Evolutionary conservation across 345 rosid species (phyloP).

Genomic region (Euclidium syriacum): DNA sequence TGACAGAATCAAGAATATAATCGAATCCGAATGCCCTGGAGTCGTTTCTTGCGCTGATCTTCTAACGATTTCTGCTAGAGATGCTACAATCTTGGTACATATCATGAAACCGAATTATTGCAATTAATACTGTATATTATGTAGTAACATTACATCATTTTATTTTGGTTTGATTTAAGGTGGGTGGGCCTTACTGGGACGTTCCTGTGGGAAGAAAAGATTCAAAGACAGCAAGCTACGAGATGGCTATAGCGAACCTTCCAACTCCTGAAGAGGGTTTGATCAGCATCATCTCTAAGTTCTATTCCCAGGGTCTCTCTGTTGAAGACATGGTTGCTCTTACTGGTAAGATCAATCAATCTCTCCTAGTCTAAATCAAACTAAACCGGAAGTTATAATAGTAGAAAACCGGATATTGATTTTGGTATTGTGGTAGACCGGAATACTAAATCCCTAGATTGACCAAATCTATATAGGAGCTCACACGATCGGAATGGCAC

Average conservation of each 20-base stretch:
- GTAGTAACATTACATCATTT: neutral
- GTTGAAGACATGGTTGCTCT: conserved; percentile 85
- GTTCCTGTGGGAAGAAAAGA: conserved; percentile 94
- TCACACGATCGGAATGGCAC: conserved; percentile 88
- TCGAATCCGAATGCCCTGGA: conserved; percentile 91
- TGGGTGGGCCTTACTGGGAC: conserved; percentile 95
- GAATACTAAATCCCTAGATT: neutral
- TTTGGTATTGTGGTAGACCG: neutral
- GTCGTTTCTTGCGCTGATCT: conserved; percentile 89
- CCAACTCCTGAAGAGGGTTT: conserved; percentile 67
- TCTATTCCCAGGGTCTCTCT: conserved; percentile 67
- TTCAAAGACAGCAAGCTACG: conserved; percentile 63
- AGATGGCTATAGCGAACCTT: conserved; percentile 41
- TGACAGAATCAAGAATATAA: conserved; percentile 76
- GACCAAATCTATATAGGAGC: conserved; percentile 44
- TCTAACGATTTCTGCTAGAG: conserved; percentile 86
- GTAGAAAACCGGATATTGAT: neutral
- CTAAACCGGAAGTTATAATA: neutral
- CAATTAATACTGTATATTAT: neutral
- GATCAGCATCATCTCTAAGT: conserved; percentile 54
- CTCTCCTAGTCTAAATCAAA: neutral
- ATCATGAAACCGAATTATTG: neutral
- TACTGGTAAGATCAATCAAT: conserved; percentile 46
- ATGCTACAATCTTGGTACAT: conserved; percentile 73
- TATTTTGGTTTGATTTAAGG: conserved; percentile 33